phyloP scores from a whole-genome alignment of 768 basidiomycete species.

The Dendrothele bispora region DNA sequence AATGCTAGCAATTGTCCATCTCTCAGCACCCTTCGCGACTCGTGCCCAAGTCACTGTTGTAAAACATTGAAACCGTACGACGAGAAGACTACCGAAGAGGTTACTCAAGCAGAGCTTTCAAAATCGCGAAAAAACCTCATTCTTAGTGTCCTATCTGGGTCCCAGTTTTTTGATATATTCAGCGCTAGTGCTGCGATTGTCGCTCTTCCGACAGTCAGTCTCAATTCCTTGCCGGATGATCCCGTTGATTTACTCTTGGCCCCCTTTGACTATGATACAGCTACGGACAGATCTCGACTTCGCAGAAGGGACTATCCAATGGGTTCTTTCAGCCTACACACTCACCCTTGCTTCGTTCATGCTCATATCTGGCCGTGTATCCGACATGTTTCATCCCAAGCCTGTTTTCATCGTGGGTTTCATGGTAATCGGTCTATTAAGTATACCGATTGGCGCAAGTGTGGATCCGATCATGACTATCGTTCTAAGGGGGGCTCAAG shows the following conservation, averaged over 20 bases:
- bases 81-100: too few species aligned
- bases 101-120: too few species aligned
- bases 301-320: conserved; percentile 4
- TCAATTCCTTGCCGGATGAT: background rate
- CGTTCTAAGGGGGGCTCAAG: background rate
- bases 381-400: conserved; percentile 8
- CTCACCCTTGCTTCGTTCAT: conserved; percentile 10
- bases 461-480: background rate
- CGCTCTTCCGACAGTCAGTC: background rate
- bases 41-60: too few species aligned
- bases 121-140: too few species aligned
- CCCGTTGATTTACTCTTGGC: too few species aligned
- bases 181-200: background rate
- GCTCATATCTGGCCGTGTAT: conserved; percentile 6
- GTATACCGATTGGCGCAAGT: background rate
- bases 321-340: conserved; percentile 9
- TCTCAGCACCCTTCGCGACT: too few species aligned
- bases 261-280: too few species aligned
- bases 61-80: too few species aligned
- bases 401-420: conserved; percentile 5
- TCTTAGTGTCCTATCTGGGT: too few species aligned
- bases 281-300: background rate
- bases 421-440: background rate
- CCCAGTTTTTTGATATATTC: too few species aligned
- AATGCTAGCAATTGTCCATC: too few species aligned